Evolutionary conservation across 768 basidiomycete genomes (phyloP), one percentile per base, ranked within the genome.

Genomic region (Favolaschia claudopus): DNA sequence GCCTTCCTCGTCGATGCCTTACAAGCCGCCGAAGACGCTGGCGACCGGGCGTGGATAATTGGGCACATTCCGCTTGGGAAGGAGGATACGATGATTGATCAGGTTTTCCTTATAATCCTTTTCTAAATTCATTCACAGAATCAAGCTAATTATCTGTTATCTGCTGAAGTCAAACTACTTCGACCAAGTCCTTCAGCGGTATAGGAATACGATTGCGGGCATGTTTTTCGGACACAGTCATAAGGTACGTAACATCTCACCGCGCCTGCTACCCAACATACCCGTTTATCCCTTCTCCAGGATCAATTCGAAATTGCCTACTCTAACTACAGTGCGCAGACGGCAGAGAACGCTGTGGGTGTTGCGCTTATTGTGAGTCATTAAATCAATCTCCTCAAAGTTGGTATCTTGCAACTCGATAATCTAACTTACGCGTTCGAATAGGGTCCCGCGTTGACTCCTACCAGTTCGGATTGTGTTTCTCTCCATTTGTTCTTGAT

Each of bases 161-260:
- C 44, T 22, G n/a, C n/a, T n/a, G n/a, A n/a, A 45, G 44, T 45
- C 44, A 6, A 74, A 77, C 52, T 76, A 76, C 56, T 77, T 72
- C 37, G 67, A 76, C 57, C 76, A 79, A 63, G 72, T 79, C 46
- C 64, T 78, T 22, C 72, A 77, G 51, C 69, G 78, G 17, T 79
- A 77, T 56, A 69, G 67, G 47, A 60, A 70, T 28, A 77, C 77
- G 39, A 75, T 78, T 36, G 74, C 74, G 0, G 75, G 69, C 7
- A 72, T 76, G 51, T 77, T 79, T 58, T 79, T 72, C 55, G 78
- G 78, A 2, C 77, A 79, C 54, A 77, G 66, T 9, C 52, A 42
- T 33, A 66, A 22, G 65, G 73, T n/a, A n/a, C n/a, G n/a, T n/a
- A n/a, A n/a, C n/a, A n/a, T n/a, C n/a, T n/a, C n/a, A n/a, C n/a